Evolutionary conservation across 2,329 filamentous ascomycete genomes (phyloP).

Genomic region (Geoglossum cookeanum): DNA sequence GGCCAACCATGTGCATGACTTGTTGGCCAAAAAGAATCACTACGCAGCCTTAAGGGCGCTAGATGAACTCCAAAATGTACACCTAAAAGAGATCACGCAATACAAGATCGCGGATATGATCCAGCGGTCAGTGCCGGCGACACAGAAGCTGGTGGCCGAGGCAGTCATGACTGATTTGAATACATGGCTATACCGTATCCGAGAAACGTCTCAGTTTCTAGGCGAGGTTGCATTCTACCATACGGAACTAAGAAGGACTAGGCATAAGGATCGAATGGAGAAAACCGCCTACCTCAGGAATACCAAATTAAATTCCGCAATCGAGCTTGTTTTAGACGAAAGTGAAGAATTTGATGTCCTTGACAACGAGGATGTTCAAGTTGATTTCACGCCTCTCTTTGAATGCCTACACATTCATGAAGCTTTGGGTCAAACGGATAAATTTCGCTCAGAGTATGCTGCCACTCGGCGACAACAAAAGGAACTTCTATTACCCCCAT

Average conservation of each 20-base stretch:
- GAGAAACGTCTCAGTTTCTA: slow-evolving; percentile 88
- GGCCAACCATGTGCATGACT: slow-evolving; percentile 84
- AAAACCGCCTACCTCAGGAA: slow-evolving; percentile 53
- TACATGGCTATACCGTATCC: slow-evolving; percentile 86
- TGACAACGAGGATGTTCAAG: slow-evolving; percentile 85
- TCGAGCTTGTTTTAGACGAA: slow-evolving; percentile 89
- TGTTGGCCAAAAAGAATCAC: slow-evolving; percentile 83
- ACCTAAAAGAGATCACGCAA: slow-evolving; percentile 82
- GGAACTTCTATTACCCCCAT: slow-evolving; percentile 63
- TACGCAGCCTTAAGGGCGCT: slow-evolving; percentile 86
- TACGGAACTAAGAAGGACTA: slow-evolving; percentile 65
- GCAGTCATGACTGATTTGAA: slow-evolving; percentile 95
- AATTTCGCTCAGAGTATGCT: slow-evolving; percentile 81
- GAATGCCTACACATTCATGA: slow-evolving; percentile 95
- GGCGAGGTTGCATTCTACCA: slow-evolving; percentile 95
- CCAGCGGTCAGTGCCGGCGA: slow-evolving; percentile 83
- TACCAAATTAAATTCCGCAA: slow-evolving; percentile 87
- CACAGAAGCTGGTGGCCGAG: slow-evolving; percentile 82
- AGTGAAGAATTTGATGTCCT: slow-evolving; percentile 88
- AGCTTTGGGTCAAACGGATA: slow-evolving; percentile 78
- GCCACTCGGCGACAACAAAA: slow-evolving; percentile 80
- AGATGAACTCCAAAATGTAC: slow-evolving; percentile 90
- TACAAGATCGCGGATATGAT: slow-evolving; percentile 93
- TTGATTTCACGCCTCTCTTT: slow-evolving; percentile 86
- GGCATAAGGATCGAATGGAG: slow-evolving; percentile 69